Evolutionary conservation across 306 rosid species (phyloP).

Genomic region (Lotus japonicus): DNA sequence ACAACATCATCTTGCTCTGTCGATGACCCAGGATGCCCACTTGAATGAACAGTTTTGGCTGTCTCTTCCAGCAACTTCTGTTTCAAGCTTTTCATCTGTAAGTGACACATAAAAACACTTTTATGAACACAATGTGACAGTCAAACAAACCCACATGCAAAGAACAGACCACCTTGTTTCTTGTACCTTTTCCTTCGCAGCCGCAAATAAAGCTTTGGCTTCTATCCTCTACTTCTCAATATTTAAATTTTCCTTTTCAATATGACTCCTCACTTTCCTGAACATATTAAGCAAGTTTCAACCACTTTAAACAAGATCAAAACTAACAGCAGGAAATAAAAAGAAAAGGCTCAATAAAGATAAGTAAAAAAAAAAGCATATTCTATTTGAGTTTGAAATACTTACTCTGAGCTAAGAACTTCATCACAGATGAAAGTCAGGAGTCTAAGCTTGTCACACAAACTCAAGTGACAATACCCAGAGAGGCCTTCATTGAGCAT

Average conservation of each 20-base stretch:
- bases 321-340: not conserved
- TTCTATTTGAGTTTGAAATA: not conserved
- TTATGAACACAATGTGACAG: not conserved
- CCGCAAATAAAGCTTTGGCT: constrained; percentile 23
- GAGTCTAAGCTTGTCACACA: constrained; percentile 24
- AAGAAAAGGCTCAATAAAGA: not conserved
- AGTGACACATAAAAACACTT: not conserved
- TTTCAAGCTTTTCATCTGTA: constrained; percentile 24
- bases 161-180: not conserved
- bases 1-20: constrained; percentile 23
- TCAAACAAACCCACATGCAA: not conserved
- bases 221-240: constrained; percentile 5
- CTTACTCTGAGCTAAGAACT: constrained; percentile 33
- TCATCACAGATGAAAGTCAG: constrained; percentile 39
- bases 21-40: constrained; percentile 6
- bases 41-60: constrained; percentile 27
- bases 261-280: constrained; percentile 28
- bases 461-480: constrained; percentile 22
- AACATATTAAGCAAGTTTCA: not conserved
- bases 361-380: not conserved
- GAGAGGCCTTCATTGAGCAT: constrained; percentile 6
- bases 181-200: constrained; percentile 30
- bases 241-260: constrained; percentile 19
- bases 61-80: constrained; percentile 24
- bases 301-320: constrained; percentile 14